Evolutionary conservation across 768 basidiomycete genomes (phyloP).

Genomic region (Macrolepiota dolichaula): DNA sequence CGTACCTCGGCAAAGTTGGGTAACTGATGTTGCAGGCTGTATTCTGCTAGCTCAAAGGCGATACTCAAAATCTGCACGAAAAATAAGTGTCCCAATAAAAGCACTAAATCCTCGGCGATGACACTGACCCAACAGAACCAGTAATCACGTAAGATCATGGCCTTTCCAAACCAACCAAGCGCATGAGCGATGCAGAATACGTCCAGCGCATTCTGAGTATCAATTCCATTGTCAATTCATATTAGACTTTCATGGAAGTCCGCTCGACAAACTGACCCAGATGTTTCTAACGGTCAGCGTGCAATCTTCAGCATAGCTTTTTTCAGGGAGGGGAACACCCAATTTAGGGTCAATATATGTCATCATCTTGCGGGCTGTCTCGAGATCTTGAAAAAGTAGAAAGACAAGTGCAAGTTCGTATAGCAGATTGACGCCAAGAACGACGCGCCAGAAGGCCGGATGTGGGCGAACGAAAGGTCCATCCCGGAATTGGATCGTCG

Average conservation of each 20-base stretch:
- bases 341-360: slow-evolving; percentile 70
- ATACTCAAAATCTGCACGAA: slow-evolving; percentile 73
- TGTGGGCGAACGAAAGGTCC: slow-evolving; percentile 88
- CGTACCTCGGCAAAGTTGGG: slow-evolving; percentile 83
- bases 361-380: slow-evolving; percentile 77
- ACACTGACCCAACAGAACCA: slow-evolving; percentile 87
- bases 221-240: background rate
- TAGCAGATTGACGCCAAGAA: slow-evolving; percentile 77
- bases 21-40: slow-evolving; percentile 84
- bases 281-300: slow-evolving; percentile 55
- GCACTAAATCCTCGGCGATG: slow-evolving; percentile 5
- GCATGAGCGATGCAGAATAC: slow-evolving; percentile 86
- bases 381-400: slow-evolving; percentile 80
- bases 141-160: slow-evolving; percentile 85
- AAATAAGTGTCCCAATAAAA: slow-evolving; percentile 13
- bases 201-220: slow-evolving; percentile 67
- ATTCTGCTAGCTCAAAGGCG: slow-evolving; percentile 87
- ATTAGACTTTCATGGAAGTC: background rate
- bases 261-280: slow-evolving; percentile 48
- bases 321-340: slow-evolving; percentile 74
- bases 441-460: slow-evolving; percentile 80
- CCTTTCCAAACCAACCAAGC: slow-evolving; percentile 90
- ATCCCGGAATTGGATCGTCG: slow-evolving; percentile 86
- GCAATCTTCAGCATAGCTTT: slow-evolving; percentile 84
- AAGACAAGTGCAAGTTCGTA: slow-evolving; percentile 85